A percentile compares a stretch with the other conserved stretches of the same genome.
Evolutionary conservation across 2,329 filamentous ascomycete genomes (phyloP).

Genomic region (Calcarisporium arbuscula): DNA sequence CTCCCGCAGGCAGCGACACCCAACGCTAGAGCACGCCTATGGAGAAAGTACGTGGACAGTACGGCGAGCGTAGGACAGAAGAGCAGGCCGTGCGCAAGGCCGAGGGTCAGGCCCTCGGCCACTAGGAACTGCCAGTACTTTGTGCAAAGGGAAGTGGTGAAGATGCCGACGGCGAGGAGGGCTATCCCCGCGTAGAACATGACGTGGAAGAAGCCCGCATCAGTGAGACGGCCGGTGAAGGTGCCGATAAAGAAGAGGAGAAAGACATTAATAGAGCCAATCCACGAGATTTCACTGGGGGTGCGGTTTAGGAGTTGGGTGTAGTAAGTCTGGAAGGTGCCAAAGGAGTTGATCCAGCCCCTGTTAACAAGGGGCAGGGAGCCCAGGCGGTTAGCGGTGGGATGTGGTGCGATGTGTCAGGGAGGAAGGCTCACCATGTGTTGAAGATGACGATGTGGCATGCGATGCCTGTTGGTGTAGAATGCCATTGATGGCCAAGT

Average conservation of each 20-base stretch:
- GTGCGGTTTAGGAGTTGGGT: slow-evolving; percentile 28
- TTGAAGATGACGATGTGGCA: slow-evolving; percentile 42
- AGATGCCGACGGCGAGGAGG: slow-evolving; percentile 41
- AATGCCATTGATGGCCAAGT: too few relatives aligned
- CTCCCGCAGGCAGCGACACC: slow-evolving; percentile 56
- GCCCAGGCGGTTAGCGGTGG: too few relatives aligned
- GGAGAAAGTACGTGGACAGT: slow-evolving; percentile 59
- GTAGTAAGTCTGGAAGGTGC: slow-evolving; percentile 51
- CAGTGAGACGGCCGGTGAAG: slow-evolving; percentile 45
- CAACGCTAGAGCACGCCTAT: slow-evolving; percentile 51
- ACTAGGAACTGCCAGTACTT: slow-evolving; percentile 52
- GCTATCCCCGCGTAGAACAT: slow-evolving; percentile 33
- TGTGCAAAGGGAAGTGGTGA: slow-evolving; percentile 37
- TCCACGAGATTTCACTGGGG: slow-evolving; percentile 48
- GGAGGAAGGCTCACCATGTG: slow-evolving; percentile 32
- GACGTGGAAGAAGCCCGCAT: slow-evolving; percentile 46
- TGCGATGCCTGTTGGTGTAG: slow-evolving; percentile 12
- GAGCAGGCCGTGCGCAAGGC: slow-evolving; percentile 54
- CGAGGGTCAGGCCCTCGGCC: slow-evolving; percentile 50
- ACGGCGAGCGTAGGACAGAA: slow-evolving; percentile 61
- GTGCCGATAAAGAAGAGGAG: slow-evolving; percentile 49
- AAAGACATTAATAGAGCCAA: slow-evolving; percentile 48
- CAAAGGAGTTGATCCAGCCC: slow-evolving; percentile 51
- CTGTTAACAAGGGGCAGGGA: too few relatives aligned
- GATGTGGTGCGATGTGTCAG: background rate